Conservation (phyloP, 768 basidiomycete genomes). For the Naganishia randhawae region DNA sequence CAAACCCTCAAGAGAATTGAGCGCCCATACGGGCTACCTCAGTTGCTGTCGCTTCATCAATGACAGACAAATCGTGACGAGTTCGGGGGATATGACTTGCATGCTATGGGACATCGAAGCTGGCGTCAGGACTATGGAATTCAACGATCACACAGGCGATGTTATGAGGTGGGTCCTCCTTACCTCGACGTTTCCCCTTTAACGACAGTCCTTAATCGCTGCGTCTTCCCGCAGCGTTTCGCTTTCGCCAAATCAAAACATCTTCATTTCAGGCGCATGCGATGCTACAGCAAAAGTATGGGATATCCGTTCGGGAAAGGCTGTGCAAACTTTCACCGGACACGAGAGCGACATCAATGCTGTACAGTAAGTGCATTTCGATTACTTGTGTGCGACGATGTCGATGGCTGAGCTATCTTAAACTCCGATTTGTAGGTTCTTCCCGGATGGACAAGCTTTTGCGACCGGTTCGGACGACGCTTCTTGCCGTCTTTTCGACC, state of each 20-base stretch:
- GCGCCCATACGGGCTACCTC: constrained; percentile 96
- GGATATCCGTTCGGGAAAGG: constrained; percentile 96
- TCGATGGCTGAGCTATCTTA: background rate
- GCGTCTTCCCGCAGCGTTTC: constrained; percentile 63
- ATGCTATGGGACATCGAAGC: constrained; percentile 99
- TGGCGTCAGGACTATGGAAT: constrained; percentile 94
- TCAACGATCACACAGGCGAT: constrained; percentile 98
- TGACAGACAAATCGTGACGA: constrained; percentile 96
- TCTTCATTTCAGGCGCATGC: constrained; percentile 98
- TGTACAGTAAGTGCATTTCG: constrained; percentile 70
- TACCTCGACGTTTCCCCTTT: background rate
- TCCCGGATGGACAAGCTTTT: constrained; percentile 99
- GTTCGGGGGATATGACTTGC: constrained; percentile 98
- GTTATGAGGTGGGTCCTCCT: constrained; percentile 81
- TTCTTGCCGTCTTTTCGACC: constrained; percentile 95
- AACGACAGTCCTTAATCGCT: background rate
- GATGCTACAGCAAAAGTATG: constrained; percentile 98
- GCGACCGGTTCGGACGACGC: constrained; percentile 98
- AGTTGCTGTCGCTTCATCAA: constrained; percentile 98
- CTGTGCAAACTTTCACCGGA: constrained; percentile 96
- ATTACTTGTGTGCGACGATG: background rate
- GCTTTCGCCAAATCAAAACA: constrained; percentile 84
- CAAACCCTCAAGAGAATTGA: constrained; percentile 88
- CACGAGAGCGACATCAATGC: constrained; percentile 99
- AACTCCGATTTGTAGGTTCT: constrained; percentile 64